Conservation (phyloP, 208 protist genomes). For the Trichomonas tenax region DNA sequence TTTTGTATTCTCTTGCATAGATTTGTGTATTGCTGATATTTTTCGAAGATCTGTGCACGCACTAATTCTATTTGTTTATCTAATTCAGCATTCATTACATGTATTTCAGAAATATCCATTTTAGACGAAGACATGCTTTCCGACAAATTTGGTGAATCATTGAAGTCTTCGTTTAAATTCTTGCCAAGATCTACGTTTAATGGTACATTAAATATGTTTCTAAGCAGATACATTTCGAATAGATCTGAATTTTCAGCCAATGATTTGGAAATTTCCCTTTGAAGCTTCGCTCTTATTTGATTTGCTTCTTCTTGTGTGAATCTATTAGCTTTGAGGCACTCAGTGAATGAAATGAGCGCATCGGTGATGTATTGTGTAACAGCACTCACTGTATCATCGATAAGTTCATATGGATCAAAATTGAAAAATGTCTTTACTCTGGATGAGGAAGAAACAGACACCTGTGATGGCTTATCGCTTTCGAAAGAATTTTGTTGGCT, state of each 20-base stretch:
- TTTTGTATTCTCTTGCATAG: not conserved
- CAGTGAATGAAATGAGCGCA: not conserved
- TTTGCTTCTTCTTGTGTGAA: not conserved
- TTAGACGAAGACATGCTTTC: not conserved
- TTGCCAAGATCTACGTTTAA: not conserved
- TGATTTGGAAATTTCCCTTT: not conserved
- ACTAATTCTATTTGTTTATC: not conserved
- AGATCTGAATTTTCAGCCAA: not conserved
- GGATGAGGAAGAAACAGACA: not conserved
- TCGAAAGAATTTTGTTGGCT: too few relatives aligned
- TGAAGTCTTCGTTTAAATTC: not conserved
- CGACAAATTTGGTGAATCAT: not conserved
- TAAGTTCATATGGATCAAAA: not conserved
- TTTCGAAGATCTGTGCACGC: not conserved
- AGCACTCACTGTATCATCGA: not conserved
- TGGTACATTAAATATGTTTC: conserved; percentile 2
- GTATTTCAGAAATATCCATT: not conserved
- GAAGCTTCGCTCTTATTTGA: not conserved
- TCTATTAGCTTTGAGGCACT: not conserved
- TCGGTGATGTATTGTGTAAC: not conserved
- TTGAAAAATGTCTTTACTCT: not conserved
- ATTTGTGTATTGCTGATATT: not conserved
- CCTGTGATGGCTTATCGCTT: too few relatives aligned
- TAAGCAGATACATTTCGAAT: not conserved
- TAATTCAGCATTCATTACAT: not conserved